Percentiles rank a stretch among this genome's conserved stretches.
phyloP scores from a whole-genome alignment of 176 grass and related monocot genomes.

The Rhynchospora pubera region DNA sequence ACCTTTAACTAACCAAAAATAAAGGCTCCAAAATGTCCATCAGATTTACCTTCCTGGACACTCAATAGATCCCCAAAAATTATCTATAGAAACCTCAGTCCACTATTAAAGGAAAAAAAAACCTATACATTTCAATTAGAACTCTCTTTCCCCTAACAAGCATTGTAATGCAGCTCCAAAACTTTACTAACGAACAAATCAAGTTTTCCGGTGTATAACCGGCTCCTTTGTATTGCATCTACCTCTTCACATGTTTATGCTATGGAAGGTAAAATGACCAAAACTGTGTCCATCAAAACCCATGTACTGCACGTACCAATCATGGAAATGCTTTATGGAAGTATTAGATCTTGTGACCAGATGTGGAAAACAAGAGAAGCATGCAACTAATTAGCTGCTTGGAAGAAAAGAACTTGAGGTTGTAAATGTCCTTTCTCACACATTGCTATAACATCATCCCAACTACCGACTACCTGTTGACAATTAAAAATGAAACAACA shows the following conservation, averaged over 20 bases:
- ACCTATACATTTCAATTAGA: slow-evolving; percentile 26
- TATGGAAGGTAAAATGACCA: neutral
- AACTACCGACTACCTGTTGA: slow-evolving; percentile 74
- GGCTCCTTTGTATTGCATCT: slow-evolving; percentile 7
- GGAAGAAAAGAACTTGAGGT: slow-evolving; percentile 96
- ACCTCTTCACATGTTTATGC: slow-evolving; percentile 19
- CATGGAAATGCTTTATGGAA: neutral
- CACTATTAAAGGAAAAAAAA: slow-evolving; percentile 24
- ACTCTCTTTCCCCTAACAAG: slow-evolving; percentile 2
- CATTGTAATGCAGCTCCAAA: neutral
- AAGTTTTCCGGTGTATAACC: neutral
- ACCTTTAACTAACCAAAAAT: slow-evolving; percentile 13
- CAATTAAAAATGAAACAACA: neutral
- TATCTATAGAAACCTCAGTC: neutral
- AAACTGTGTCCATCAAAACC: slow-evolving; percentile 21
- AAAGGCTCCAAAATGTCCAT: slow-evolving; percentile 17
- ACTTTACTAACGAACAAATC: slow-evolving; percentile 1
- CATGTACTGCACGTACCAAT: neutral
- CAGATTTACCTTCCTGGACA: slow-evolving; percentile 20
- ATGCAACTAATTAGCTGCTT: slow-evolving; percentile 62
- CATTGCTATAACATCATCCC: slow-evolving; percentile 80
- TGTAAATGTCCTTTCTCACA: slow-evolving; percentile 96
- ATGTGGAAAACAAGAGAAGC: neutral
- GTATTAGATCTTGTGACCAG: neutral
- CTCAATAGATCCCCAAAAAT: slow-evolving; percentile 13